These are phyloP conservation scores for Fonsecaea erecta DNA, from an alignment of 2,329 filamentous ascomycete species.

Conservation along the genomic window DNA sequence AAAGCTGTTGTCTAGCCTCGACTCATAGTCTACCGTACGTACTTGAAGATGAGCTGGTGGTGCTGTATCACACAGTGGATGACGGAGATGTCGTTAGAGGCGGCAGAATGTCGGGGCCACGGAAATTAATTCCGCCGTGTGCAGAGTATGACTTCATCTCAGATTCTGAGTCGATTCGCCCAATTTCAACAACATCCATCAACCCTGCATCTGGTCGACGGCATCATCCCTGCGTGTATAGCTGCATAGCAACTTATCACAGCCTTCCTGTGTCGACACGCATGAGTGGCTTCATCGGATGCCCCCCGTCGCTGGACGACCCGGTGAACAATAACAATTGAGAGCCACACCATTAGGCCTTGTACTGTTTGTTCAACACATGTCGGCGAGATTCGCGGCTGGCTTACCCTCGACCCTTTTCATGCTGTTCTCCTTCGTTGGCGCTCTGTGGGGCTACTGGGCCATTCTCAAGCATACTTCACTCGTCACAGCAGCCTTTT, in stretches of 20 bases:
- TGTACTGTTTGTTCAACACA: slow-evolving; percentile 5
- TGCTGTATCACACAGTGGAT: too few species aligned
- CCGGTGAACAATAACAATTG: not conserved
- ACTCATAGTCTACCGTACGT: too few species aligned
- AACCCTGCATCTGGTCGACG: not conserved
- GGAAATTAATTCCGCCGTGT: not conserved
- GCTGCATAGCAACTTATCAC: not conserved
- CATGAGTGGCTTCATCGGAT: not conserved
- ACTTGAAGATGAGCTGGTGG: too few species aligned
- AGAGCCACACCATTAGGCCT: not conserved
- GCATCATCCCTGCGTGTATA: not conserved
- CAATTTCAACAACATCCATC: not conserved
- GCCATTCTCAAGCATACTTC: slow-evolving; percentile 24
- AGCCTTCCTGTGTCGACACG: not conserved
- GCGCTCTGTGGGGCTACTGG: slow-evolving; percentile 26
- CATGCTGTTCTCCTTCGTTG: slow-evolving; percentile 23
- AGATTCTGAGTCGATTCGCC: not conserved
- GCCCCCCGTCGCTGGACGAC: not conserved
- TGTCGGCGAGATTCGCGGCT: slow-evolving; percentile 9
- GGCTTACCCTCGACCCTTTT: slow-evolving; percentile 12
- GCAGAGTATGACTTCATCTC: not conserved
- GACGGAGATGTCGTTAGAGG: too few species aligned
- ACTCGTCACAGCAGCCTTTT: slow-evolving; percentile 21
- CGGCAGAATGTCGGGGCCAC: not conserved
- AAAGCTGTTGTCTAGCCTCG: too few species aligned